Percentiles rank a stretch among this genome's conserved stretches.
Evolutionary conservation across 179 eudicot genomes (phyloP).

Genomic region (Silene coronaria): DNA sequence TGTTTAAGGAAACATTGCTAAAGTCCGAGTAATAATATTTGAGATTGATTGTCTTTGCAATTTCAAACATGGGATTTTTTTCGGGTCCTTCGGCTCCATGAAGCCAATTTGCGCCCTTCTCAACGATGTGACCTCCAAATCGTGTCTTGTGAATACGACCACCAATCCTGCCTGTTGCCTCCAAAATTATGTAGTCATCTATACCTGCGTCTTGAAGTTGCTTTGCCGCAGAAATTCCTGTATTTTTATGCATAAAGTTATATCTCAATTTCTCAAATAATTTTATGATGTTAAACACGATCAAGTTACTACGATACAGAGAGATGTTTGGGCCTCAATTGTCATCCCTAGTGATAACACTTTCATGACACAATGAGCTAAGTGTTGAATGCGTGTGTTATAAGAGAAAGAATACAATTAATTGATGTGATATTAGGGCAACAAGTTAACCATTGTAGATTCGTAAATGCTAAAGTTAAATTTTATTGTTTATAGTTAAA

Average conservation of each 20-base stretch:
- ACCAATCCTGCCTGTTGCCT: constrained; percentile 28
- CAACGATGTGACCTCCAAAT: constrained; percentile 22
- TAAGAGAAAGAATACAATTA: too few relatives aligned
- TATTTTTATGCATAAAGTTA: not conserved
- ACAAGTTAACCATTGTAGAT: too few relatives aligned
- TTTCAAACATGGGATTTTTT: constrained; percentile 27
- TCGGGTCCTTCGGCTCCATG: constrained; percentile 25
- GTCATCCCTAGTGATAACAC: too few relatives aligned
- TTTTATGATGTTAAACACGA: too few relatives aligned
- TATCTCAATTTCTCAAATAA: too few relatives aligned
- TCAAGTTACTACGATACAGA: too few relatives aligned
- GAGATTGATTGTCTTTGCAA: constrained; percentile 24
- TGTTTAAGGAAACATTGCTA: constrained; percentile 25
- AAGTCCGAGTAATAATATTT: constrained; percentile 21
- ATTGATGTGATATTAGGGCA: too few relatives aligned
- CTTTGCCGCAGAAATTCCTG: constrained; percentile 36
- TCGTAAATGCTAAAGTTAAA: too few relatives aligned
- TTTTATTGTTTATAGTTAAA: too few relatives aligned
- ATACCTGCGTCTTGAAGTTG: constrained; percentile 18
- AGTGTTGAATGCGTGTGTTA: too few relatives aligned
- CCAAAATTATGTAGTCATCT: constrained; percentile 19
- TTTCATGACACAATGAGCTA: too few relatives aligned
- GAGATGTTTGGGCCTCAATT: too few relatives aligned
- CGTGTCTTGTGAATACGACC: constrained; percentile 23
- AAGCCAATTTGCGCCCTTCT: constrained; percentile 35